Evolutionary conservation across 164 flowering plant species (phyloP).

Genomic region (Malania oleifera): DNA sequence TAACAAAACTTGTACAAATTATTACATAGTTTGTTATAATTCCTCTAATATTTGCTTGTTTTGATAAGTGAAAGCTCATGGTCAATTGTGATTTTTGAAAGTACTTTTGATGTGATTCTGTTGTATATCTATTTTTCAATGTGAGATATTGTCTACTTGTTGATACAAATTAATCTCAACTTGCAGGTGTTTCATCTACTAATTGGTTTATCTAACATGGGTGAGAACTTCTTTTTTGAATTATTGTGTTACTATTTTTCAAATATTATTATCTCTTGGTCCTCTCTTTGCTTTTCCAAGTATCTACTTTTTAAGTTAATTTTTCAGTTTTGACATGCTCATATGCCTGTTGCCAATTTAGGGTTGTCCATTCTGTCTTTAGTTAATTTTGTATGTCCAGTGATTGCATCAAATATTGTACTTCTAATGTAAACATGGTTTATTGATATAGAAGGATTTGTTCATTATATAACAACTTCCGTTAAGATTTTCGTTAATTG

Average conservation of each 20-base stretch:
- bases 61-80: too few relatives aligned
- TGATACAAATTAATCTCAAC: constrained; percentile 4
- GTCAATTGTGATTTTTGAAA: too few relatives aligned
- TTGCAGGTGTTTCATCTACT: constrained; percentile 88
- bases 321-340: too few relatives aligned
- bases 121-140: background rate
- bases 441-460: background rate
- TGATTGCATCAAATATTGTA: too few relatives aligned
- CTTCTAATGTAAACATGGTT: background rate
- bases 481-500: background rate
- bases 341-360: too few relatives aligned
- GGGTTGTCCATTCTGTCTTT: too few relatives aligned
- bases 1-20: too few relatives aligned
- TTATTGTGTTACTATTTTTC: background rate
- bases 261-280: background rate
- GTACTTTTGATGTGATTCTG: too few relatives aligned
- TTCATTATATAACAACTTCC: background rate
- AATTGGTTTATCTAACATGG: constrained; percentile 68
- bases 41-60: too few relatives aligned
- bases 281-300: background rate
- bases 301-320: too few relatives aligned
- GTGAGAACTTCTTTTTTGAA: constrained; percentile 33
- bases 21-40: too few relatives aligned
- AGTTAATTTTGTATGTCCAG: too few relatives aligned
- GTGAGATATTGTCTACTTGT: background rate